phyloP scores from a whole-genome alignment of 306 rosid species.

The Vigna angularis region DNA sequence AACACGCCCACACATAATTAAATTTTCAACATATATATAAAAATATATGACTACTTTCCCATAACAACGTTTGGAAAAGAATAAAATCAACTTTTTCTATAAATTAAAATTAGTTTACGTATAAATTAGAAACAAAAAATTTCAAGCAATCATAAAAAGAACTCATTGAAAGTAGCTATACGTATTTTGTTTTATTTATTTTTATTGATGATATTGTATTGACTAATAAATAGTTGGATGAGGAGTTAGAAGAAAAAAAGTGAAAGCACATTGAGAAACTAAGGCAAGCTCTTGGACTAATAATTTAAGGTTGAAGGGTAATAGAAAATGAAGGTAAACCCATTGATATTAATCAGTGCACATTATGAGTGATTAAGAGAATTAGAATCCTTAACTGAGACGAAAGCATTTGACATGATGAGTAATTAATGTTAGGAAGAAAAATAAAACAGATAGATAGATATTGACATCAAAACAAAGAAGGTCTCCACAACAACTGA shows the following conservation, averaged over 20 bases:
- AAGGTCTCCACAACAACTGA: background rate
- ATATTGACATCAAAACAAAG: background rate
- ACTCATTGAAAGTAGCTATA: too few species aligned
- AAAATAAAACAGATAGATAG: too few species aligned
- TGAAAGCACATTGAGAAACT: background rate
- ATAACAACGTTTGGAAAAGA: too few species aligned
- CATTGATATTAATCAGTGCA: too few species aligned
- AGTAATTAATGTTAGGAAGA: background rate
- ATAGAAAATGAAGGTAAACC: background rate
- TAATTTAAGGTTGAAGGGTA: conserved; percentile 9
- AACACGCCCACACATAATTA: too few species aligned
- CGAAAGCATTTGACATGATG: background rate
- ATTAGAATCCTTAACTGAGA: conserved; percentile 22
- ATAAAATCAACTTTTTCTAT: too few species aligned
- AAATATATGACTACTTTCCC: too few species aligned
- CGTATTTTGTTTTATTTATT: background rate
- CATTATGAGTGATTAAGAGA: background rate
- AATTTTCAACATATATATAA: too few species aligned
- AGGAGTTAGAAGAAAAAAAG: conserved; percentile 11
- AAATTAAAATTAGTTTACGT: too few species aligned
- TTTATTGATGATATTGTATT: background rate
- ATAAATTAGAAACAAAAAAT: too few species aligned
- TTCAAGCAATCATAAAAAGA: too few species aligned
- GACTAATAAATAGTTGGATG: conserved; percentile 13
- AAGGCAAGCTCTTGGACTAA: background rate